Conservation (phyloP, 345 rosid genomes). For the Gossypium longicalyx region DNA sequence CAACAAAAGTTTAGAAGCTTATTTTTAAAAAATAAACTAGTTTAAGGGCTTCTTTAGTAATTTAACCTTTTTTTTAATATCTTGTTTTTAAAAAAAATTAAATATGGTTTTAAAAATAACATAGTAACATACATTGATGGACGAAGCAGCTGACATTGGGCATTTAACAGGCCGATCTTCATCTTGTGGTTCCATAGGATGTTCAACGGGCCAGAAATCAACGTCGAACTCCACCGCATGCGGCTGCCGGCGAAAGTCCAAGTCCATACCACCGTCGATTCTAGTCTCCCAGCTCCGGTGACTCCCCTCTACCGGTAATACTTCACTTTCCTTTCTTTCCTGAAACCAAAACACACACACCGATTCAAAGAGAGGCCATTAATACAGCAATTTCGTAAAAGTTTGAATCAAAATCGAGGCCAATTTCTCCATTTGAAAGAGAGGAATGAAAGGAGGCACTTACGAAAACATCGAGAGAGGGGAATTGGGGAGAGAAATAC, state of each 20-base stretch:
- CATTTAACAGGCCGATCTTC: slow-evolving; percentile 90
- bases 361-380: no score
- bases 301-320: slow-evolving; percentile 19
- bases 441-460: slow-evolving; percentile 12
- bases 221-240: slow-evolving; percentile 35
- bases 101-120: no score
- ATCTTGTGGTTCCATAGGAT: slow-evolving; percentile 80
- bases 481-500: slow-evolving; percentile 30
- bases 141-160: slow-evolving; percentile 60
- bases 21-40: no score
- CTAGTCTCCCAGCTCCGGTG: background rate
- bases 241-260: slow-evolving; percentile 6
- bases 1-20: no score
- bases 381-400: no score
- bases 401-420: background rate
- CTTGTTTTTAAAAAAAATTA: no score
- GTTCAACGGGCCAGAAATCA: slow-evolving; percentile 83
- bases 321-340: slow-evolving; percentile 29
- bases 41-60: no score
- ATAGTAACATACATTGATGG: slow-evolving; percentile 43
- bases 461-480: slow-evolving; percentile 33
- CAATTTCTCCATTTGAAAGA: background rate
- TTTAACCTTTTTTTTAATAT: no score
- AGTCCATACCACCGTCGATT: slow-evolving; percentile 28
- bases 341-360: background rate